Evolutionary conservation across 495 filamentous ascomycete species (phyloP).

Genomic region (Hyphodiscus hymeniophilus): DNA sequence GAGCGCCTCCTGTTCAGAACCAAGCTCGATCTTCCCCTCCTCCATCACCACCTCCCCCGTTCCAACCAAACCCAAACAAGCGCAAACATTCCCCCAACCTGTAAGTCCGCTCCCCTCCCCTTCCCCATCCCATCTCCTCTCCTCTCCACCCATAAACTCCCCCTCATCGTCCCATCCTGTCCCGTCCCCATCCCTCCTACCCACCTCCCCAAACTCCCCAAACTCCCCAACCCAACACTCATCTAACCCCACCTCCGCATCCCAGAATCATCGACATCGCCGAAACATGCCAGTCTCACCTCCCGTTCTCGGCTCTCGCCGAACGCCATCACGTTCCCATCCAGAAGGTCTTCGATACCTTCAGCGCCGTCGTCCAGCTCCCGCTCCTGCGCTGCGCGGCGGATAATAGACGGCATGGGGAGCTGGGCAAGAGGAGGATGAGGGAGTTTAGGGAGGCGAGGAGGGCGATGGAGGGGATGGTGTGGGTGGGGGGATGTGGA

Average conservation of each 20-base stretch:
- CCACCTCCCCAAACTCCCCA: not conserved
- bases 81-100: constrained; percentile 20
- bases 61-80: not conserved
- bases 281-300: constrained; percentile 36
- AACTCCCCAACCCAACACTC: constrained; percentile 16
- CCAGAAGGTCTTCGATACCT: constrained; percentile 37
- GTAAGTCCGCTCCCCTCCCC: constrained; percentile 5
- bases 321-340: constrained; percentile 31
- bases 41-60: not conserved
- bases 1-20: too few species aligned
- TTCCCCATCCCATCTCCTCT: not conserved
- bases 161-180: not conserved
- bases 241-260: too few species aligned
- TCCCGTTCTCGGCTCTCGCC: constrained; percentile 37
- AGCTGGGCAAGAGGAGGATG: constrained; percentile 16
- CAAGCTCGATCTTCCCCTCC: not conserved
- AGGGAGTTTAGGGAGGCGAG: constrained; percentile 18
- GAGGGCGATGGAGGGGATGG: constrained; percentile 12
- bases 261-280: constrained; percentile 38
- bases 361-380: constrained; percentile 34
- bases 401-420: constrained; percentile 28
- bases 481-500: constrained; percentile 12
- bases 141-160: not conserved
- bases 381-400: constrained; percentile 36
- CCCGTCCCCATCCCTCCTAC: not conserved